Conservation (phyloP, 1,284 basidiomycete genomes). For the Boletellus deceptivus region DNA sequence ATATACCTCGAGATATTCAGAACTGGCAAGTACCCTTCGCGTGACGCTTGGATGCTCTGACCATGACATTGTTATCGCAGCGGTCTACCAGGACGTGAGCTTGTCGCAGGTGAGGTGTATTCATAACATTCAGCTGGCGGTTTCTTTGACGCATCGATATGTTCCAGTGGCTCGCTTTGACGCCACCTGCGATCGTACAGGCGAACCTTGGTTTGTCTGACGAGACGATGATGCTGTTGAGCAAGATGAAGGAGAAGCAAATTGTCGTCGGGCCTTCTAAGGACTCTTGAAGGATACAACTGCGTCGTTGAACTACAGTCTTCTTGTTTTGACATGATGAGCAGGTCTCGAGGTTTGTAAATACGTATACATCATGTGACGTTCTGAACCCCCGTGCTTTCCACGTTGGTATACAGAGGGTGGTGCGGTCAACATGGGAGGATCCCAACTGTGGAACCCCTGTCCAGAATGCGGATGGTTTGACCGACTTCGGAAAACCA, state of each 20-base stretch:
- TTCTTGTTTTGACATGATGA: too few species aligned
- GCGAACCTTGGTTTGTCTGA: conserved; percentile 48
- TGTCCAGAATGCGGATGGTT: conserved; percentile 58
- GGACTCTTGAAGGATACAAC: too few species aligned
- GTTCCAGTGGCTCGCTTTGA: conserved; percentile 49
- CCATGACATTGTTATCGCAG: not conserved
- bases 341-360: too few species aligned
- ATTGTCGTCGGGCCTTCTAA: conserved; percentile 26
- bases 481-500: conserved; percentile 78
- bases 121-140: too few species aligned
- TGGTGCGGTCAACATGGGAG: conserved; percentile 46
- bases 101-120: conserved; percentile 45
- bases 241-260: conserved; percentile 27
- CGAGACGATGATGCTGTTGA: conserved; percentile 37
- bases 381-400: too few species aligned
- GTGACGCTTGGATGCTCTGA: too few species aligned
- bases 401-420: too few species aligned
- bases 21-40: conserved; percentile 34
- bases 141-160: not conserved
- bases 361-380: too few species aligned
- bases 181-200: conserved; percentile 49
- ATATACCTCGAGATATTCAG: conserved; percentile 61
- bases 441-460: conserved; percentile 51
- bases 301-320: too few species aligned
- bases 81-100: conserved; percentile 58